phyloP scores from a whole-genome alignment of 768 basidiomycete genomes.

The Lentinula edodes region DNA sequence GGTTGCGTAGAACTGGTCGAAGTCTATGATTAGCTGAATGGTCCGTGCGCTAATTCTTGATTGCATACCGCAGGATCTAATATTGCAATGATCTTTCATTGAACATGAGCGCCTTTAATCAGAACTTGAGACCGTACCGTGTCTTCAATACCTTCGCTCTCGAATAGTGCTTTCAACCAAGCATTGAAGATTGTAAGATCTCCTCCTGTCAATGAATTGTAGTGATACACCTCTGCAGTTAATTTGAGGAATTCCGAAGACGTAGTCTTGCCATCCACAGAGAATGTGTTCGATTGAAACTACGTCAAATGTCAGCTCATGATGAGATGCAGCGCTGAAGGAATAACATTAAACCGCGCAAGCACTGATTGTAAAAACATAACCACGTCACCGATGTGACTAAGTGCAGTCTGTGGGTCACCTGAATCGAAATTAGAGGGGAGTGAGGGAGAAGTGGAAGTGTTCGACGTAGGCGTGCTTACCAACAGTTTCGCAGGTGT shows the following conservation, averaged over 20 bases:
- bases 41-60: background rate
- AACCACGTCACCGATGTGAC: constrained; percentile 74
- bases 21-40: background rate
- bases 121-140: constrained; percentile 37
- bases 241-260: constrained; percentile 46
- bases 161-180: constrained; percentile 80
- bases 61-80: constrained; percentile 20
- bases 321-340: background rate
- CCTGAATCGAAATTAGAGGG: constrained; percentile 33
- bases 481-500: constrained; percentile 81
- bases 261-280: constrained; percentile 38
- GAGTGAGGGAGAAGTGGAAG: background rate
- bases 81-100: background rate
- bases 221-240: constrained; percentile 36
- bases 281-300: constrained; percentile 46
- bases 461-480: constrained; percentile 19
- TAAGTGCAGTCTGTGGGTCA: constrained; percentile 79
- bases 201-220: constrained; percentile 35
- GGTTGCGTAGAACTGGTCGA: constrained; percentile 63
- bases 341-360: constrained; percentile 54
- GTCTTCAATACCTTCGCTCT: constrained; percentile 84
- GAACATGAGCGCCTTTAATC: background rate
- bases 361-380: constrained; percentile 64
- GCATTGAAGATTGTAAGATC: constrained; percentile 39
- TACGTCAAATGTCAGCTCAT: constrained; percentile 20